These are phyloP conservation scores for Starmerella scarabaei DNA, from an alignment of 805 yeast genomes.

Conservation along the genomic window DNA sequence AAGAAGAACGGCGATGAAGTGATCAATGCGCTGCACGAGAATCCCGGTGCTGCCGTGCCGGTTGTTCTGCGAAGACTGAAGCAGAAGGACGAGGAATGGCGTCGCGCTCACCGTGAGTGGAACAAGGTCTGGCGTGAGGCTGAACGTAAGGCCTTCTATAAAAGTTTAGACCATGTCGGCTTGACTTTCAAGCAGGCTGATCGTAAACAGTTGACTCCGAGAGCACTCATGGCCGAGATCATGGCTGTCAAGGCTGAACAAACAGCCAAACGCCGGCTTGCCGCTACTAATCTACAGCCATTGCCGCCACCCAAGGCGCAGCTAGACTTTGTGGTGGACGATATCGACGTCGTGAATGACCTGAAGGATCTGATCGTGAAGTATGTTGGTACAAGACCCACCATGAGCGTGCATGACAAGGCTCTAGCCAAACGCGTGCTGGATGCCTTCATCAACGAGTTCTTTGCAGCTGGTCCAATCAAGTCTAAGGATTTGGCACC, in stretches of 20 bases:
- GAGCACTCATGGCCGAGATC: conserved; percentile 80
- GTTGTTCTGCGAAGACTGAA: conserved; percentile 82
- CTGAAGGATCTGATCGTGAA: conserved; percentile 53
- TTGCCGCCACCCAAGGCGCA: conserved; percentile 77
- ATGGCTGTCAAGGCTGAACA: conserved; percentile 88
- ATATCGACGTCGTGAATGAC: conserved; percentile 59
- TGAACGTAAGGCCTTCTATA: conserved; percentile 87
- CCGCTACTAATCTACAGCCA: conserved; percentile 31
- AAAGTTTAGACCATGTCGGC: conserved; percentile 89
- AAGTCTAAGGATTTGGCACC: neutral
- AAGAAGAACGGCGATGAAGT: conserved; percentile 93
- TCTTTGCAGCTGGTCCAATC: conserved; percentile 38
- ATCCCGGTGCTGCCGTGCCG: conserved; percentile 91
- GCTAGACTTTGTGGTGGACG: conserved; percentile 50
- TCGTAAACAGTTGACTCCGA: conserved; percentile 77
- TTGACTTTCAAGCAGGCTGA: conserved; percentile 94
- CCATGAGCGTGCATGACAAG: conserved; percentile 69
- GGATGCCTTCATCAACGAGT: conserved; percentile 54
- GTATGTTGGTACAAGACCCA: conserved; percentile 53
- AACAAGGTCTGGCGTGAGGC: conserved; percentile 97
- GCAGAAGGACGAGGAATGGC: conserved; percentile 98
- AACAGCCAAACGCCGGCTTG: conserved; percentile 70
- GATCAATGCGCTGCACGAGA: conserved; percentile 86
- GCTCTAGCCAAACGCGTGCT: conserved; percentile 62
- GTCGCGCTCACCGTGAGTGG: conserved; percentile 96